Conservation (phyloP, 2,329 filamentous ascomycete genomes). For the Exserohilum turcica region DNA sequence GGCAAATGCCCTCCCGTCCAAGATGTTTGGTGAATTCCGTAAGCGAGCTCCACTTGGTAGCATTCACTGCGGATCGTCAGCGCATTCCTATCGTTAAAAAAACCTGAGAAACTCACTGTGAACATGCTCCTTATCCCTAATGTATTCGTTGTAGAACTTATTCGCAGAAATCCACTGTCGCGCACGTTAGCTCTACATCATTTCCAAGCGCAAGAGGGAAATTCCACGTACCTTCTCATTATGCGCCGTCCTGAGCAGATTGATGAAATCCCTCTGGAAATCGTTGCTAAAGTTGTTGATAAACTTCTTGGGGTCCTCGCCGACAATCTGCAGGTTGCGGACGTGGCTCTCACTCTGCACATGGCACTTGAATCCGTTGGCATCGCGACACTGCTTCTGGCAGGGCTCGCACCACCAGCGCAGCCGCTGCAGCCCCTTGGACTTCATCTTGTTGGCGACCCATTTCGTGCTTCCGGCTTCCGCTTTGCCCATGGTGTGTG, state of each 20-base stretch:
- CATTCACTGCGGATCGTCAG: slow-evolving; percentile 64
- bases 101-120: slow-evolving; percentile 58
- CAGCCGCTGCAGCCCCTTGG: slow-evolving; percentile 65
- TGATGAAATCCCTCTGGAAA: slow-evolving; percentile 80
- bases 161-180: slow-evolving; percentile 75
- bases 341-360: slow-evolving; percentile 84
- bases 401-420: slow-evolving; percentile 90
- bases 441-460: slow-evolving; percentile 88
- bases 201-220: neutral
- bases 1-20: slow-evolving; percentile 82
- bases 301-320: slow-evolving; percentile 81
- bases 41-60: slow-evolving; percentile 84
- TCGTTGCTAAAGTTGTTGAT: slow-evolving; percentile 82
- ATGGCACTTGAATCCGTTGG: slow-evolving; percentile 75
- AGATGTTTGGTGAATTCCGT: slow-evolving; percentile 90
- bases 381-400: slow-evolving; percentile 76
- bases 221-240: slow-evolving; percentile 69
- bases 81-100: neutral
- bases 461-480: slow-evolving; percentile 92
- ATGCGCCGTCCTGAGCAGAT: slow-evolving; percentile 78
- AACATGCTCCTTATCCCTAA: slow-evolving; percentile 71
- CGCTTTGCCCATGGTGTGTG: slow-evolving; percentile 76
- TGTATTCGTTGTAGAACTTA: slow-evolving; percentile 94
- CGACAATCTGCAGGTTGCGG: slow-evolving; percentile 75
- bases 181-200: neutral